phyloP scores from a whole-genome alignment of 2,329 filamentous ascomycete genomes.

The Rhynchosporium agropyri region DNA sequence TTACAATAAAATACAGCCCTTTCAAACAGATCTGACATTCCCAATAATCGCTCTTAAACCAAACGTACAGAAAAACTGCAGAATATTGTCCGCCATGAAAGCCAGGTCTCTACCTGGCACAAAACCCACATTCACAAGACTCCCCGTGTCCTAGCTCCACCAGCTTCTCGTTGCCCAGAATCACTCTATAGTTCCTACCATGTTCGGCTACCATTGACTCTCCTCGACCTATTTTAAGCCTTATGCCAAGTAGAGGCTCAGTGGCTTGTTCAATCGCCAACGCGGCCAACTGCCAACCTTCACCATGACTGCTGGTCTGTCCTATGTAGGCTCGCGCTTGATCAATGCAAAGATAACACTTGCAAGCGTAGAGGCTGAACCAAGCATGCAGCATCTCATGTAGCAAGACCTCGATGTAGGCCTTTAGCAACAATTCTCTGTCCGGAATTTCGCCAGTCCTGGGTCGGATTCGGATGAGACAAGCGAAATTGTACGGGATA shows the following conservation, averaged over 20 bases:
- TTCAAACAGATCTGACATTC: too few species aligned
- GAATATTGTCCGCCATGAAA: too few species aligned
- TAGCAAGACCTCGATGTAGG: constrained; percentile 10
- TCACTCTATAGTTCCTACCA: background rate
- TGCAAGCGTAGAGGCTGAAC: background rate
- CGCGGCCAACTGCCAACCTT: background rate
- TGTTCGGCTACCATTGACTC: background rate
- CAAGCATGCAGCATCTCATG: constrained; percentile 16
- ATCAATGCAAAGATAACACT: background rate
- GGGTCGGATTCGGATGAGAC: too few species aligned
- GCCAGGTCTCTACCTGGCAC: too few species aligned
- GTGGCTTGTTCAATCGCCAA: background rate
- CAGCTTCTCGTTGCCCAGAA: too few species aligned
- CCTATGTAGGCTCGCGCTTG: background rate
- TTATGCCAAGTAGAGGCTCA: background rate
- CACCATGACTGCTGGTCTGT: background rate
- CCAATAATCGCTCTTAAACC: too few species aligned
- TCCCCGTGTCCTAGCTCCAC: too few species aligned
- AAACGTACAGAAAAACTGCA: too few species aligned
- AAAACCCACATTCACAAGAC: too few species aligned
- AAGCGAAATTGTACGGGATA: too few species aligned
- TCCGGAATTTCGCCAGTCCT: too few species aligned
- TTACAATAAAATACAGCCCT: too few species aligned
- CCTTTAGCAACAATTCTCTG: background rate
- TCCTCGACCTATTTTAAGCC: background rate